A percentile compares a stretch with the other conserved stretches of the same genome.
These are phyloP conservation scores for Citrullus colocynthis DNA, from an alignment of 306 rosid species.

Conservation along the genomic window DNA sequence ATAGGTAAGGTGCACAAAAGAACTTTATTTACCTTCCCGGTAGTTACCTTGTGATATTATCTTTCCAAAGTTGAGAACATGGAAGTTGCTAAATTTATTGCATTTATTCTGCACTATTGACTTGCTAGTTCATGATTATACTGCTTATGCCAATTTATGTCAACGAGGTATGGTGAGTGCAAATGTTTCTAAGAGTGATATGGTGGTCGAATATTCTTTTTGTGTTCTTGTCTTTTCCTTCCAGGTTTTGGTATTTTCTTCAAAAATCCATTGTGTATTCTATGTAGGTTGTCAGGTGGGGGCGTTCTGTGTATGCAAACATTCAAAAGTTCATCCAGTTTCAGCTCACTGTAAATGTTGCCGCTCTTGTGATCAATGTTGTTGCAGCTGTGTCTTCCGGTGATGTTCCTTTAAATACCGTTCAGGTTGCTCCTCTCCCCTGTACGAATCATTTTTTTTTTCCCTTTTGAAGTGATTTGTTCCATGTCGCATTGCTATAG, in stretches of 20 bases:
- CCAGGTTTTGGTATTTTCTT: constrained; percentile 5
- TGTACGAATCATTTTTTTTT: not conserved
- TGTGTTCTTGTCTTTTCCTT: not conserved
- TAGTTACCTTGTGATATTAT: not conserved
- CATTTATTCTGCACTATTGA: not conserved
- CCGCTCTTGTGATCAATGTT: constrained; percentile 91
- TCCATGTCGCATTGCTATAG: not conserved
- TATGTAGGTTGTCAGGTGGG: constrained; percentile 94
- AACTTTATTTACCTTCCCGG: not conserved
- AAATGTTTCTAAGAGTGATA: not conserved
- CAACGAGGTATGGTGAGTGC: not conserved
- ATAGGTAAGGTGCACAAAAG: not conserved
- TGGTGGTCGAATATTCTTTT: not conserved
- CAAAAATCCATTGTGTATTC: not conserved
- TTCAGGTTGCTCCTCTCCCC: constrained; percentile 47
- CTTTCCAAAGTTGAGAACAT: not conserved
- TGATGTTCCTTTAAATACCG: constrained; percentile 81
- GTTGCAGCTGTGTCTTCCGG: constrained; percentile 84
- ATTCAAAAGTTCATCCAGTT: constrained; percentile 97
- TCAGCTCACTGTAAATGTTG: constrained; percentile 94
- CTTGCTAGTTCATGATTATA: not conserved
- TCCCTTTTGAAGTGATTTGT: not conserved
- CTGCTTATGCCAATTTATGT: not conserved
- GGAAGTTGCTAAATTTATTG: not conserved
- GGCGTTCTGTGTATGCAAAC: constrained; percentile 97